These are phyloP conservation scores for Cyberlindnera lachancei DNA, from an alignment of 805 yeast species.

Conservation along the genomic window DNA sequence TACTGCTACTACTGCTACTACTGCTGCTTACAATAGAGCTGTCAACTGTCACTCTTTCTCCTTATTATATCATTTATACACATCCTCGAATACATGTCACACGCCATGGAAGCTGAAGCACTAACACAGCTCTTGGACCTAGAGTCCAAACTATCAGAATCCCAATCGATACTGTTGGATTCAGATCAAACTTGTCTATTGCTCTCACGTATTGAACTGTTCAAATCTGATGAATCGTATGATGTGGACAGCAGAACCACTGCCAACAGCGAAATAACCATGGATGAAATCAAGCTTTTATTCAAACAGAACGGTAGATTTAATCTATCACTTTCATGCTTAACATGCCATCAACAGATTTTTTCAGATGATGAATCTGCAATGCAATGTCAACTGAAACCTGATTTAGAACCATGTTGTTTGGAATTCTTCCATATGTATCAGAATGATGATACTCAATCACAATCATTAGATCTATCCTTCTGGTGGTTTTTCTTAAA, in stretches of 20 bases:
- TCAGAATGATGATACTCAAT: no score
- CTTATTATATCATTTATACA: no score
- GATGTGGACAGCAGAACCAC: neutral
- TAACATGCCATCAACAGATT: slow-evolving; percentile 20
- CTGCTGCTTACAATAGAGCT: no score
- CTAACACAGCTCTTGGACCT: slow-evolving; percentile 17
- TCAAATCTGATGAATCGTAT: slow-evolving; percentile 4
- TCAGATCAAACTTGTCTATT: slow-evolving; percentile 8
- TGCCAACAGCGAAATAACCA: slow-evolving; percentile 23
- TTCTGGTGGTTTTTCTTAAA: slow-evolving; percentile 39
- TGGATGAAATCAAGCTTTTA: slow-evolving; percentile 17
- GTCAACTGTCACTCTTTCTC: no score
- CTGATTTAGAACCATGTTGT: slow-evolving; percentile 18
- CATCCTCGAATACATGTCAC: no score
- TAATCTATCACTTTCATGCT: slow-evolving; percentile 19
- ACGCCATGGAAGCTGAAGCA: slow-evolving; percentile 14
- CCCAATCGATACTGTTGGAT: slow-evolving; percentile 2
- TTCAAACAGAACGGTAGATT: slow-evolving; percentile 18
- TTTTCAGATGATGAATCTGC: slow-evolving; percentile 21
- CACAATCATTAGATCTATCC: slow-evolving; percentile 26
- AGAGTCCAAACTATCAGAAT: slow-evolving; percentile 10
- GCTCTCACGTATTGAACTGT: slow-evolving; percentile 7
- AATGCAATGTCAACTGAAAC: slow-evolving; percentile 4
- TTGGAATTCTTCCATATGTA: slow-evolving; percentile 6
- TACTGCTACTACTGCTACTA: no score